Evolutionary conservation across 2,329 filamentous ascomycete species (phyloP), one percentile per base, ranked within the genome.

Genomic region (Sporothrix globosa): DNA sequence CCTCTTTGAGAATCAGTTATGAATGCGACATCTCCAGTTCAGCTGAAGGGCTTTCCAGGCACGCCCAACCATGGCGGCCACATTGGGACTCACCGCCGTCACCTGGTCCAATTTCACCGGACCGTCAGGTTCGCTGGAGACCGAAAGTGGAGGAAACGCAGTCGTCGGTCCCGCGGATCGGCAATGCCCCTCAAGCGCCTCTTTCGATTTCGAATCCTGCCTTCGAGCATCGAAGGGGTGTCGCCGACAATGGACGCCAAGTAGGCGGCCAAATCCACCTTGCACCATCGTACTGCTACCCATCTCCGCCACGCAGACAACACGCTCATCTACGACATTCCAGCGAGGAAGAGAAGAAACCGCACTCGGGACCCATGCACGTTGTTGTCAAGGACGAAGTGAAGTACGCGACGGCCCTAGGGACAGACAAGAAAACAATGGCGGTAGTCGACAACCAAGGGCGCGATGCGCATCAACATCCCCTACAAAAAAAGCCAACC

Each of bases 231-330:
- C 56, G 17, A 2, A 48, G 27, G 21, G 44, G 17, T 4, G 19
- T 24, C 27, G 30, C 13, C 30, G 46, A 61, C 13, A 39, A 13
- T 11, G 52, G 4, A 4, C 14, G 50, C 10, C 19, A 50, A n/a
- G 30, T 52, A 14, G 21, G 13, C 14, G 10, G 17, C 14, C 19
- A 34, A 39, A 21, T n/a, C 14, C 54, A 30, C 6, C 41, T 63
- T 5, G n/a, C 27, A 14, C 39, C 69, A 14, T 68, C 66, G 4
- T 54, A 67, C 11, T 71, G 66, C 50, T 71, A 71, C 27, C 69
- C 69, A 21, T 71, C 69, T 10, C 69, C 69, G 9, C 69, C 69
- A 7, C 50, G 69, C 9, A 52, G 52, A 21, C 69, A n/a, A 14
- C 52, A 52, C 14, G 46, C 52, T 13, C 39, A 56, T 11, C 52